Conservation (phyloP, 2,329 filamentous ascomycete species). For the Neopestalotiopsis clavispora region DNA sequence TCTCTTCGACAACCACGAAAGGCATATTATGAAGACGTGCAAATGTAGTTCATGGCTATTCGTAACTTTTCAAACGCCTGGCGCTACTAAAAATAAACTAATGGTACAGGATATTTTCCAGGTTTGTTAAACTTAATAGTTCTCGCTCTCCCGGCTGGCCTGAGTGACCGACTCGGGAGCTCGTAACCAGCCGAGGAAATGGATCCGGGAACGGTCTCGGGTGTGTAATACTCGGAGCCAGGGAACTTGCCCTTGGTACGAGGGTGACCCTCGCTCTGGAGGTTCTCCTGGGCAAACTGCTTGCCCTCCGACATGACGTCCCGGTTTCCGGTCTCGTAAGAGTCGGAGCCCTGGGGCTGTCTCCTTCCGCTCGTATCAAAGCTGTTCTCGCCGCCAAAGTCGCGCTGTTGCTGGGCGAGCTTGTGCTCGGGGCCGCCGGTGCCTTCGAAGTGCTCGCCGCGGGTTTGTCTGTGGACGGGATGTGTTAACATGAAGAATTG, state of each 20-base stretch:
- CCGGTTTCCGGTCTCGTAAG: constrained; percentile 17
- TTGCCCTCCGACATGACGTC: constrained; percentile 41
- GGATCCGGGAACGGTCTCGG: constrained; percentile 47
- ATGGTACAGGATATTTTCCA: background rate
- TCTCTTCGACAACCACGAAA: too few species aligned
- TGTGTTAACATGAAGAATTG: constrained; percentile 20
- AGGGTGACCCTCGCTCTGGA: constrained; percentile 37
- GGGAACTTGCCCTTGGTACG: constrained; percentile 43
- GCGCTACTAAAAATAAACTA: background rate
- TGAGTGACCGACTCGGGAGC: constrained; percentile 47
- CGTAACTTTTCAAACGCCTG: background rate
- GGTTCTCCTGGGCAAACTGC: constrained; percentile 43
- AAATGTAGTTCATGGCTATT: background rate
- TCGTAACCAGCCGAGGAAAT: constrained; percentile 47
- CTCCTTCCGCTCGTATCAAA: constrained; percentile 23
- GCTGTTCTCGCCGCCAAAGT: constrained; percentile 42
- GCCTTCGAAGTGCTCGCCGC: constrained; percentile 49
- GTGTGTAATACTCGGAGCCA: constrained; percentile 45
- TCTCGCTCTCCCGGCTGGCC: constrained; percentile 33
- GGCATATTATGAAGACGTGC: too few species aligned
- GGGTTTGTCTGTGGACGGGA: constrained; percentile 42
- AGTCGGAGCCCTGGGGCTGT: constrained; percentile 2
- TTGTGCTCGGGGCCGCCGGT: constrained; percentile 49
- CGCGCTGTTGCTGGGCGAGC: constrained; percentile 31
- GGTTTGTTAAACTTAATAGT: constrained; percentile 11